phyloP scores from a whole-genome alignment of 2,329 filamentous ascomycete genomes.

The Ophiostoma pallidulum region DNA sequence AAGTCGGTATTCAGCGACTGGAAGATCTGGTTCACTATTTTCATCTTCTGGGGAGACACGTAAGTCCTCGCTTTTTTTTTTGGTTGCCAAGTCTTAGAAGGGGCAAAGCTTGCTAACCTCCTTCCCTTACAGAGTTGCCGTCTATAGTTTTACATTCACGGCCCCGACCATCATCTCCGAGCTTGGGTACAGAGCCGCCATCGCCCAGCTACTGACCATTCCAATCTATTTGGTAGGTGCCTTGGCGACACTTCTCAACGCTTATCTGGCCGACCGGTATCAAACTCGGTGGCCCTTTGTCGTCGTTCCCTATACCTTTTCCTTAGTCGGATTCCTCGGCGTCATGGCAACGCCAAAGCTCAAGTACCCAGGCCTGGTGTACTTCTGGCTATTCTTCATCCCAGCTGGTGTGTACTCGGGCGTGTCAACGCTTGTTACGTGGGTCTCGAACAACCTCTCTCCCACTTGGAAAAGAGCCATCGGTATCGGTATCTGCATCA shows the following conservation, averaged over 20 bases:
- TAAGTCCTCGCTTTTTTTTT: neutral
- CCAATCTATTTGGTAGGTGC: constrained; percentile 14
- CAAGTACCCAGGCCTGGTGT: constrained; percentile 24
- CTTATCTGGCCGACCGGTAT: constrained; percentile 5
- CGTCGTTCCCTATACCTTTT: neutral
- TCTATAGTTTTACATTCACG: constrained; percentile 7
- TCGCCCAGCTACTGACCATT: constrained; percentile 10
- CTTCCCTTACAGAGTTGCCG: neutral
- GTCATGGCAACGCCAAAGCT: constrained; percentile 12
- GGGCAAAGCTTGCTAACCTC: neutral
- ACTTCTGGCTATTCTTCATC: constrained; percentile 30
- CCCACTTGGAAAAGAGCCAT: constrained; percentile 39
- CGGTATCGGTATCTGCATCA: constrained; percentile 57
- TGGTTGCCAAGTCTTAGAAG: neutral
- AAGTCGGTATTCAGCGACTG: constrained; percentile 62
- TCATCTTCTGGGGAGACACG: constrained; percentile 24
- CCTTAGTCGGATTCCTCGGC: constrained; percentile 6
- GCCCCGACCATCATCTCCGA: constrained; percentile 9
- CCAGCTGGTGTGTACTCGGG: constrained; percentile 39
- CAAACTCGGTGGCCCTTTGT: constrained; percentile 4
- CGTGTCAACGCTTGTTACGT: constrained; percentile 39
- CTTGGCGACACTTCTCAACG: constrained; percentile 20
- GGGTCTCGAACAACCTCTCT: constrained; percentile 43
- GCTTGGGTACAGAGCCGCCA: constrained; percentile 8
- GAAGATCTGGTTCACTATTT: constrained; percentile 52